Conservation (phyloP, 2,329 filamentous ascomycete species). For the Stachybotrys chartarum region DNA sequence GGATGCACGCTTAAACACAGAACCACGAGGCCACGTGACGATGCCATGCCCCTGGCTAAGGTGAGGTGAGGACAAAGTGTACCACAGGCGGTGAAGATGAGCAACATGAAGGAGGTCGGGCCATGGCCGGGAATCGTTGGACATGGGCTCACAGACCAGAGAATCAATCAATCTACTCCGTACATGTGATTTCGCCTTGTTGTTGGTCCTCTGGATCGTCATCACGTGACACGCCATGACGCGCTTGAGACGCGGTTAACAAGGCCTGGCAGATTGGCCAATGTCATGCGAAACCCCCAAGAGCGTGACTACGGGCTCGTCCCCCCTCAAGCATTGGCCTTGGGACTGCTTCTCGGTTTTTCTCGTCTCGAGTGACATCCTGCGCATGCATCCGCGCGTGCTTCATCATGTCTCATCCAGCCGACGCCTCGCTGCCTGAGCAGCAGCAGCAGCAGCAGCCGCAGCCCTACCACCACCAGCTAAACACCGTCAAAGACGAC, state of each 20-base stretch:
- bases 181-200: too few relatives aligned
- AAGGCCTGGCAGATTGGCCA: neutral
- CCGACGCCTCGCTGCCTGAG: neutral
- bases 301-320: neutral
- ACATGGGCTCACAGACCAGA: too few relatives aligned
- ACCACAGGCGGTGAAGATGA: too few relatives aligned
- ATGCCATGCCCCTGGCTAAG: too few relatives aligned
- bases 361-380: neutral
- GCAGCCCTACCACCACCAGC: constrained; percentile 24
- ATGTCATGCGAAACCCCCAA: neutral
- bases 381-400: neutral
- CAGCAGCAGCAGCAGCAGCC: neutral
- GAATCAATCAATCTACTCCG: too few relatives aligned
- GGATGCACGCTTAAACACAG: too few relatives aligned
- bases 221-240: neutral
- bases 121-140: too few relatives aligned
- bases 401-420: neutral
- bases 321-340: neutral
- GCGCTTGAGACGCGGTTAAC: neutral
- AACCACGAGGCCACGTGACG: too few relatives aligned
- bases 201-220: too few relatives aligned
- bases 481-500: constrained; percentile 20
- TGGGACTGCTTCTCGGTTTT: too few relatives aligned
- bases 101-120: too few relatives aligned
- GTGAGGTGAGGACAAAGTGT: too few relatives aligned